Evolutionary conservation across 176 grass and related monocot species (phyloP).

Genomic region (Carex pumila): DNA sequence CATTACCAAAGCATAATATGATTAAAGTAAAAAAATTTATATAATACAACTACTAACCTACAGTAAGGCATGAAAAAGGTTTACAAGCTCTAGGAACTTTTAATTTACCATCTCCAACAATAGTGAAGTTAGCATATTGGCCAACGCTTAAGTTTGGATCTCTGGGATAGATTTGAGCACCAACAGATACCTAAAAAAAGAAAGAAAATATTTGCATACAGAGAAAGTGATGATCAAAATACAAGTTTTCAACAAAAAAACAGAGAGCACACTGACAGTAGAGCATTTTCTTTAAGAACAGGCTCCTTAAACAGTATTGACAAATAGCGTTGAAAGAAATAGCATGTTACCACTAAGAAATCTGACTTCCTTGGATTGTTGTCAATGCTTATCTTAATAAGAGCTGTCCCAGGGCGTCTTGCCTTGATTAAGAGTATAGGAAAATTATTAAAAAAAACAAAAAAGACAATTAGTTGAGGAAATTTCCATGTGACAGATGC

Average conservation of each 20-base stretch:
- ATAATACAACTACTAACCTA: conserved; percentile 3
- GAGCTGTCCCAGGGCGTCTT: conserved; percentile 63
- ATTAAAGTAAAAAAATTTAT: conserved; percentile 9
- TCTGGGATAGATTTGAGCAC: conserved; percentile 50
- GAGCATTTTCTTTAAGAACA: conserved; percentile 1
- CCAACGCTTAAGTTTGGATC: conserved; percentile 58
- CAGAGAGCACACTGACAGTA: not conserved
- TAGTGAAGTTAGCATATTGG: conserved; percentile 58
- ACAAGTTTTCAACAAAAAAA: conserved; percentile 5
- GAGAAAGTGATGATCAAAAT: not conserved
- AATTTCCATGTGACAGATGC: not conserved
- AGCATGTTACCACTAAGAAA: conserved; percentile 70
- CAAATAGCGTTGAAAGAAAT: not conserved
- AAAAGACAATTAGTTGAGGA: not conserved
- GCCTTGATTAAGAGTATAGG: conserved; percentile 40
- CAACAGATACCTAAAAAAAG: conserved; percentile 68
- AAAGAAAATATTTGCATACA: not conserved
- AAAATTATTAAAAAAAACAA: not conserved
- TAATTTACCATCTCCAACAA: conserved; percentile 54
- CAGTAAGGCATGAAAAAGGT: not conserved
- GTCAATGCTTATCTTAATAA: conserved; percentile 59
- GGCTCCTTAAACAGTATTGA: not conserved
- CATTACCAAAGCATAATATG: conserved; percentile 21
- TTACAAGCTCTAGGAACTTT: conserved; percentile 3
- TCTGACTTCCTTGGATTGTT: conserved; percentile 59